Evolutionary conservation across 2,329 filamentous ascomycete genomes (phyloP).

Genomic region (Trichoderma asperellum): DNA sequence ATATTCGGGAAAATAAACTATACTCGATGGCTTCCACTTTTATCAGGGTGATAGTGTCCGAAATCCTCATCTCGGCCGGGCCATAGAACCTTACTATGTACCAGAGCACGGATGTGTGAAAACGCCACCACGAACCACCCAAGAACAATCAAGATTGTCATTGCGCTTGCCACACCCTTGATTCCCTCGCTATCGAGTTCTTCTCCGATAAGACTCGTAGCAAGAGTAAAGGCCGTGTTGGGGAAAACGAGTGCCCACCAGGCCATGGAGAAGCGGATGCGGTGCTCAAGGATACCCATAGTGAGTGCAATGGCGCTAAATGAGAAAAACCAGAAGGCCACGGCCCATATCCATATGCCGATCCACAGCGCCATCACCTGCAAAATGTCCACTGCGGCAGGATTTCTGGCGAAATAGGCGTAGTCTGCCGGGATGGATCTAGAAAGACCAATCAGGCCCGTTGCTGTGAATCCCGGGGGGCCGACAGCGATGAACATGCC

Average conservation of each 20-base stretch:
- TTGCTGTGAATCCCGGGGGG: neutral
- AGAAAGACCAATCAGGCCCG: neutral
- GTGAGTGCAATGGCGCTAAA: neutral
- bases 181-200: neutral
- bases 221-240: neutral
- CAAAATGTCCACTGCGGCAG: neutral
- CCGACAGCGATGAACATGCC: conserved; percentile 4
- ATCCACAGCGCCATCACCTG: neutral
- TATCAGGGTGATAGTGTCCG: too few relatives aligned
- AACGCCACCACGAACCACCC: too few relatives aligned
- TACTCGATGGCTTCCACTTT: too few relatives aligned
- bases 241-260: conserved; percentile 9
- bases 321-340: too few relatives aligned
- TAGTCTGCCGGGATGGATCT: conserved; percentile 2
- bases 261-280: neutral
- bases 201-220: neutral
- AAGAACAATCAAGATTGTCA: too few relatives aligned
- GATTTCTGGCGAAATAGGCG: neutral
- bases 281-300: neutral
- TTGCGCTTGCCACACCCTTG: too few relatives aligned
- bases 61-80: too few relatives aligned
- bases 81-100: too few relatives aligned
- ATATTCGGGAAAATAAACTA: too few relatives aligned
- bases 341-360: neutral
- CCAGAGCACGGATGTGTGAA: too few relatives aligned